Base-by-base conservation (phyloP, 768 basidiomycete species). In the Leccinum longicurvipes region DNA sequence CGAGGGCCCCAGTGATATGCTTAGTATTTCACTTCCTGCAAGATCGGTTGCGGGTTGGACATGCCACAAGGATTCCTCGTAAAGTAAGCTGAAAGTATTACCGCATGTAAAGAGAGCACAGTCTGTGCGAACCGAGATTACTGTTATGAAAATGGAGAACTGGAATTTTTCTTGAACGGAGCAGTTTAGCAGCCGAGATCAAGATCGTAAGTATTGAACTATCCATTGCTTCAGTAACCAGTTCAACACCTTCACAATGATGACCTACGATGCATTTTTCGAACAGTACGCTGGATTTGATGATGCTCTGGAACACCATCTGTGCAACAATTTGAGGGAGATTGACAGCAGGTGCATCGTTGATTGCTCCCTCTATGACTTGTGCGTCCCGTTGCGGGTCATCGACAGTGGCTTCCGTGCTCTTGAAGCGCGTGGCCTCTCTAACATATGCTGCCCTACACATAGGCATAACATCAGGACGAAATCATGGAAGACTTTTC, bases 391-490 rank as follows among this genome's bases (percentile, higher is more conserved):
- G 57, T 11, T 57, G 52, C 6, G 56, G 60, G 23, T 49, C 49
- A 19, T 62, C 48, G 46, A 66, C 31, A 10, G 27, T 50, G 19
- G 47, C 29, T 53, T 48, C 41, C 2, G 56, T 66, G n/a, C 44
- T n/a, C 41, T 62, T 66, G 59, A 66, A 68, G n/a, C 67, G 64
- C 17, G 62, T 57, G 7, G 67, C 67, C 53, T 68, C 67, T 36
- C 62, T 44, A 17, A 68, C 60, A 39, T 68, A 69, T 15, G 54
- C 54, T 19, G 60, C 29, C 34, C 67, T 66, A 6, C 25, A 41
- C 31, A 4, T 6, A 15, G 41, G 12, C 21, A 15, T 31, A 10
- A 6, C 14, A 39, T 15, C 17, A n/a, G 17, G 25, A 27, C 29
- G 17, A n/a, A 2, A n/a, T 23, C 28, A n/a, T 23, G 10, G 7